A percentile compares a stretch with the other conserved stretches of the same genome.
Evolutionary conservation across 2,329 filamentous ascomycete genomes (phyloP).

Genomic region (Paracoccidioides brasiliensis): DNA sequence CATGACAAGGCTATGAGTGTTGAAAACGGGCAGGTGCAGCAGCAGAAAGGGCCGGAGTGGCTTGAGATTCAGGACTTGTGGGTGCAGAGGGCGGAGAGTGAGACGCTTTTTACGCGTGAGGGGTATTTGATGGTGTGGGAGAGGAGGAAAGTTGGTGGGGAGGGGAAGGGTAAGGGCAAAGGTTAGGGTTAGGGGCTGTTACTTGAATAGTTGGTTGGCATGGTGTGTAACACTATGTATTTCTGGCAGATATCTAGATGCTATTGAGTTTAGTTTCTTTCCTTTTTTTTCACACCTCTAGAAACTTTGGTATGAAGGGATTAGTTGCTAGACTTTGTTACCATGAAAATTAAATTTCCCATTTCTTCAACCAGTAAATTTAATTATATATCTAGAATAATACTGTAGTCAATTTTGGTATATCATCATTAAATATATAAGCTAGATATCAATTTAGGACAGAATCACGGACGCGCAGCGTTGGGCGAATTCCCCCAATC

Average conservation of each 20-base stretch:
- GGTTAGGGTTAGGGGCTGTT: not conserved
- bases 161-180: constrained; percentile 28
- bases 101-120: constrained; percentile 85
- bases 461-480: too few species aligned
- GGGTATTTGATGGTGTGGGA: constrained; percentile 97
- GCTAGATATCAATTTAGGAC: too few species aligned
- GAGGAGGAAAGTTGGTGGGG: constrained; percentile 44
- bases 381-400: too few species aligned
- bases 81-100: constrained; percentile 76
- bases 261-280: not conserved
- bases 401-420: too few species aligned
- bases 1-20: constrained; percentile 53
- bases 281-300: not conserved
- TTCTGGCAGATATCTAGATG: not conserved
- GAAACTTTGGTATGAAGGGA: too few species aligned
- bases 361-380: too few species aligned
- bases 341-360: too few species aligned
- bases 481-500: too few species aligned
- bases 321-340: too few species aligned
- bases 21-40: constrained; percentile 23
- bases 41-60: constrained; percentile 58
- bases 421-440: too few species aligned
- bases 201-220: not conserved
- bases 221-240: not conserved
- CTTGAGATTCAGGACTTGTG: constrained; percentile 86